Evolutionary conservation across 108 stramenopile genomes (phyloP).

Genomic region (Seminavis robusta): DNA sequence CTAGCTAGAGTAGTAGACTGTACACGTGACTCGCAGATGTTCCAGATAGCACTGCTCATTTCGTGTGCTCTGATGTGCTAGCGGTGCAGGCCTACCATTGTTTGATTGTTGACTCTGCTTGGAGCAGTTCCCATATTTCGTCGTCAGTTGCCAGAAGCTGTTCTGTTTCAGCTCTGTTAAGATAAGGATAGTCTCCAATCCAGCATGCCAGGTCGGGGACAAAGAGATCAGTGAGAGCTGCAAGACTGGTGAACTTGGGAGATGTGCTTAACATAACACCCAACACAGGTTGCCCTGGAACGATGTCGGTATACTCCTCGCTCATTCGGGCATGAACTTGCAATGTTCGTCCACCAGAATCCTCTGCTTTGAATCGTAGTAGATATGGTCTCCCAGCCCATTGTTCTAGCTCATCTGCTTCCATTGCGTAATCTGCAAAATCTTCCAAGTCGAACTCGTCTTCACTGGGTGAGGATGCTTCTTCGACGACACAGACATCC

Average conservation of each 20-base stretch:
- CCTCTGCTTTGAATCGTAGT: conserved; percentile 47
- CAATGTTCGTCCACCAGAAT: conserved; percentile 48
- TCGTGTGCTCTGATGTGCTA: no score
- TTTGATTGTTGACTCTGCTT: no score
- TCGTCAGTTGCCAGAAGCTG: conserved; percentile 36
- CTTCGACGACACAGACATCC: conserved; percentile 75
- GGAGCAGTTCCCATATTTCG: conserved; percentile 33
- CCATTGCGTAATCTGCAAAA: conserved; percentile 67
- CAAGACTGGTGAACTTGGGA: conserved; percentile 43
- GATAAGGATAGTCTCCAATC: conserved; percentile 84
- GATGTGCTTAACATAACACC: conserved; percentile 59
- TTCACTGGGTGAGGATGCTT: conserved; percentile 19
- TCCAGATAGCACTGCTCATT: no score
- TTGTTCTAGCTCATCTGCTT: conserved; percentile 65
- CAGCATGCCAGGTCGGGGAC: conserved; percentile 60
- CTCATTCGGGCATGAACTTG: conserved; percentile 75
- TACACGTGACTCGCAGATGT: no score
- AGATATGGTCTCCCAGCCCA: conserved; percentile 66
- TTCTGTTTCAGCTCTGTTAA: conserved; percentile 46
- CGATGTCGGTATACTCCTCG: conserved; percentile 68
- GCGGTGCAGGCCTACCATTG: no score
- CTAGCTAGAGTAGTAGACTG: no score
- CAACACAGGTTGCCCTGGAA: conserved; percentile 44
- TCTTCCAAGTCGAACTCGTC: conserved; percentile 72
- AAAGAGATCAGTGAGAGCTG: conserved; percentile 70